A percentile compares a stretch with the other conserved stretches of the same genome.
phyloP scores from a whole-genome alignment of 805 yeast species.

The Clavispora carvajalis region DNA sequence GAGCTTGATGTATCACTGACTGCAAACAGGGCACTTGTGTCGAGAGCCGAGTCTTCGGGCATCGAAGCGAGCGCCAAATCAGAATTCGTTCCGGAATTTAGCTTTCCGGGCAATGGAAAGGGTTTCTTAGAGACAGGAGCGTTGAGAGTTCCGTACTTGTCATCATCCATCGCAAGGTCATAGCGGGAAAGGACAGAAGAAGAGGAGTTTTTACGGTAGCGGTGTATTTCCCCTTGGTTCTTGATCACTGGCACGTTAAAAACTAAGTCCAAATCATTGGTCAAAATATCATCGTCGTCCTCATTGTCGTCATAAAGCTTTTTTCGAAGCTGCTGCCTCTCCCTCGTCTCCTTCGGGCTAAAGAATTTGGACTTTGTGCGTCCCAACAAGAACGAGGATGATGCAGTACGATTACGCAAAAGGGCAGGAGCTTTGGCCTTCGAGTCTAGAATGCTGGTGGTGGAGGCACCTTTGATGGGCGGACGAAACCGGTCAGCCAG shows the following conservation, averaged over 20 bases:
- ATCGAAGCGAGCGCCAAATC: constrained; percentile 2
- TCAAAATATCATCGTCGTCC: constrained; percentile 34
- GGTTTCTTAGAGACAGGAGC: constrained; percentile 12
- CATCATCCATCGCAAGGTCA: constrained; percentile 22
- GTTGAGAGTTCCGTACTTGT: constrained; percentile 19
- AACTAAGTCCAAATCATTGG: constrained; percentile 35
- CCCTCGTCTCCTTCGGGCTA: constrained; percentile 33
- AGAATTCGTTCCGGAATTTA: constrained; percentile 7
- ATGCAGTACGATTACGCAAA: constrained; percentile 8
- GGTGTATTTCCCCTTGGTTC: constrained; percentile 29
- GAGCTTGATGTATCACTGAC: not conserved
- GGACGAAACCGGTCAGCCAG: constrained; percentile 4
- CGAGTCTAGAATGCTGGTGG: constrained; percentile 7
- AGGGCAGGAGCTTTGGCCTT: constrained; percentile 3
- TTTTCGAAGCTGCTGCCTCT: constrained; percentile 31
- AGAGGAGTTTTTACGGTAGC: constrained; percentile 11
- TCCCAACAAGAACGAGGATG: constrained; percentile 18
- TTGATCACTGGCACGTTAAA: constrained; percentile 41
- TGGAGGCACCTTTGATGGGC: constrained; percentile 10
- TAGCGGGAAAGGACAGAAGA: constrained; percentile 19
- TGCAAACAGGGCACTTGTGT: not conserved
- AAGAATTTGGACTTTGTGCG: constrained; percentile 32
- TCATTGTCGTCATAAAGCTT: constrained; percentile 38
- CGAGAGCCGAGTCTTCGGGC: constrained; percentile 5
- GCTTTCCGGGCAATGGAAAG: constrained; percentile 16